phyloP scores from a whole-genome alignment of 371 early-diverging fungal genomes.

The Haplosporangium sp. region DNA sequence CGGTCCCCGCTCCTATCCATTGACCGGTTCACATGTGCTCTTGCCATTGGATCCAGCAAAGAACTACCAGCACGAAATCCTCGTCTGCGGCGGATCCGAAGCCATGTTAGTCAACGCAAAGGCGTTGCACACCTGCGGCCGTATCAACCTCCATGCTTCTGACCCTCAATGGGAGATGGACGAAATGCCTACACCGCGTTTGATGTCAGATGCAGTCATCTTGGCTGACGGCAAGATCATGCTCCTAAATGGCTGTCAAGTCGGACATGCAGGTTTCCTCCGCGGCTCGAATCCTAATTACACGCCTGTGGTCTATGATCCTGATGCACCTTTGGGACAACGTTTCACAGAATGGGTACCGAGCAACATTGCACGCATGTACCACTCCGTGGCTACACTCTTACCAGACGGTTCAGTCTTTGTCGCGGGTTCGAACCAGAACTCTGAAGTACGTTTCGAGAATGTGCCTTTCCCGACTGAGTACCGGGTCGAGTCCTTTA shows the following conservation, averaged over 20 bases:
- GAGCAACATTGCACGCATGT: slow-evolving; percentile 74
- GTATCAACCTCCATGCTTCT: slow-evolving; percentile 61
- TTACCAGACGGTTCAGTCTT: slow-evolving; percentile 65
- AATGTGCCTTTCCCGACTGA: slow-evolving; percentile 64
- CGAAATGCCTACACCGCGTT: slow-evolving; percentile 62
- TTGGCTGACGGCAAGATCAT: slow-evolving; percentile 71
- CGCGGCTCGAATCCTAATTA: slow-evolving; percentile 64
- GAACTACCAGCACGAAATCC: slow-evolving; percentile 66
- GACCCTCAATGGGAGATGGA: slow-evolving; percentile 70
- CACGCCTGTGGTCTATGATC: slow-evolving; percentile 69
- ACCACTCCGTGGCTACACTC: slow-evolving; percentile 72
- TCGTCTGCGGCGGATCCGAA: slow-evolving; percentile 71
- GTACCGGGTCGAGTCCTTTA: slow-evolving; percentile 70
- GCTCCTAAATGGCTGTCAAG: slow-evolving; percentile 69
- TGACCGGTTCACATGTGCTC: slow-evolving; percentile 68
- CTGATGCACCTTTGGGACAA: slow-evolving; percentile 53
- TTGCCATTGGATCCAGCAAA: slow-evolving; percentile 69
- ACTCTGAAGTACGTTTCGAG: slow-evolving; percentile 30
- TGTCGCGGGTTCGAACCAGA: slow-evolving; percentile 59
- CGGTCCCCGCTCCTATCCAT: slow-evolving; percentile 69
- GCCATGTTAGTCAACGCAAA: slow-evolving; percentile 55
- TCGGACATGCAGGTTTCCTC: slow-evolving; percentile 69
- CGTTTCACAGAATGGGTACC: slow-evolving; percentile 58
- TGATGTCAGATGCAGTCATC: slow-evolving; percentile 70
- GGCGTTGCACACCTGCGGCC: slow-evolving; percentile 63